These are phyloP conservation scores for Trypanosoma brucei DNA, from an alignment of 208 protist species.

Conservation along the genomic window DNA sequence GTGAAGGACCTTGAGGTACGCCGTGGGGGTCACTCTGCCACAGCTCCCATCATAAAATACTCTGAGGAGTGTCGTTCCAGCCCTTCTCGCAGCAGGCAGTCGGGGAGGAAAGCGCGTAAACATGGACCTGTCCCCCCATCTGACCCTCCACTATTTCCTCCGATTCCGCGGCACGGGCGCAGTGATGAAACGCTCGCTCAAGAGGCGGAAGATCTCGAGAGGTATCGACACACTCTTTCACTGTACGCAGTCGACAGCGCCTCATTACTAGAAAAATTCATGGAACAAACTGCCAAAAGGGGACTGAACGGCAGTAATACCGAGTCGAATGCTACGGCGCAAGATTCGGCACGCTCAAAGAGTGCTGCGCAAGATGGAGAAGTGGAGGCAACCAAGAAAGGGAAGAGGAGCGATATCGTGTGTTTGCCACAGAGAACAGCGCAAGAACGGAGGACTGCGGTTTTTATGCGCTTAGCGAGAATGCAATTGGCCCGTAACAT, in stretches of 20 bases:
- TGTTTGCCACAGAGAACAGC: not conserved
- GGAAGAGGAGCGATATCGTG: not conserved
- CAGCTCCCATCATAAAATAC: too few species aligned
- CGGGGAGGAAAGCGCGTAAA: not conserved
- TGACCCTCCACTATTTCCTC: slow-evolving; percentile 20
- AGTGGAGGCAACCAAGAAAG: not conserved
- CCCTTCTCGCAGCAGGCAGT: not conserved
- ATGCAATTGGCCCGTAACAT: slow-evolving; percentile 14
- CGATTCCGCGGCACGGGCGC: slow-evolving; percentile 13
- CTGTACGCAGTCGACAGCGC: slow-evolving; percentile 16
- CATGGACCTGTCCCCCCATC: not conserved
- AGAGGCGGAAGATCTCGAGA: slow-evolving; percentile 22
- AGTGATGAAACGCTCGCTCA: slow-evolving; percentile 4
- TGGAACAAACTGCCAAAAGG: not conserved
- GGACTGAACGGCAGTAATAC: not conserved
- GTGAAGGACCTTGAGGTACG: too few species aligned
- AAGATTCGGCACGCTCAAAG: not conserved
- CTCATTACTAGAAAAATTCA: not conserved
- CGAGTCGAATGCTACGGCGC: not conserved
- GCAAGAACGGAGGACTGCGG: slow-evolving; percentile 16
- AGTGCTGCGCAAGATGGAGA: not conserved
- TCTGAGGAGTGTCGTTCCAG: too few species aligned
- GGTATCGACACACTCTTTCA: slow-evolving; percentile 17
- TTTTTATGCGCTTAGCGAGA: slow-evolving; percentile 25
- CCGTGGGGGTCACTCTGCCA: too few species aligned